Evolutionary conservation across 805 yeast genomes (phyloP).

Genomic region (Sungouiozyma ichnusensis): DNA sequence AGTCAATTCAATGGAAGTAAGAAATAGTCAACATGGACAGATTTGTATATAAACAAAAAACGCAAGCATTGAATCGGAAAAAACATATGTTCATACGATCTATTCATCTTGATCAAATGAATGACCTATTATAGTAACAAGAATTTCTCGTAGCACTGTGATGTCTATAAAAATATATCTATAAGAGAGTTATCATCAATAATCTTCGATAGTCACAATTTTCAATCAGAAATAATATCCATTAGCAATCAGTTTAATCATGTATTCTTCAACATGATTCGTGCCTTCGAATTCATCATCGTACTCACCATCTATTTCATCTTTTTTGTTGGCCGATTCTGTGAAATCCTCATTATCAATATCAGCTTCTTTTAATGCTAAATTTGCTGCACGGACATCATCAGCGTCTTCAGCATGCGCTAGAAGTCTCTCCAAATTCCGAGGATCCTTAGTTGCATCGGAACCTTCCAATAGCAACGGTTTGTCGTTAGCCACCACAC

Average conservation of each 20-base stretch:
- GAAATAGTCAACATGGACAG: too few relatives aligned
- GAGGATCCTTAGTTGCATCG: slow-evolving; percentile 27
- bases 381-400: slow-evolving; percentile 78
- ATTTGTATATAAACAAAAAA: too few relatives aligned
- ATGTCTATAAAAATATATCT: too few relatives aligned
- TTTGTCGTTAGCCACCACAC: slow-evolving; percentile 29
- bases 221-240: slow-evolving; percentile 48
- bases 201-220: neutral
- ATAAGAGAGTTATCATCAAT: neutral
- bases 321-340: slow-evolving; percentile 28
- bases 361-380: slow-evolving; percentile 68
- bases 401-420: slow-evolving; percentile 95
- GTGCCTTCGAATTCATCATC: slow-evolving; percentile 40
- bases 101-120: too few relatives aligned
- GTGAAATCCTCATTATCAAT: slow-evolving; percentile 80
- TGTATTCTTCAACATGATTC: slow-evolving; percentile 90
- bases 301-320: slow-evolving; percentile 10
- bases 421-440: slow-evolving; percentile 47
- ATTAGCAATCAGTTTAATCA: slow-evolving; percentile 81
- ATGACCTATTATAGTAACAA: too few relatives aligned
- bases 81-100: too few relatives aligned
- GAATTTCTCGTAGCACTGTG: too few relatives aligned
- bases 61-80: too few relatives aligned
- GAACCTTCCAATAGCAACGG: slow-evolving; percentile 26
- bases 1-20: too few relatives aligned